A percentile compares a stretch with the other conserved stretches of the same genome.
phyloP scores from a whole-genome alignment of 2,329 filamentous ascomycete species.

The Calonectria crousiana region DNA sequence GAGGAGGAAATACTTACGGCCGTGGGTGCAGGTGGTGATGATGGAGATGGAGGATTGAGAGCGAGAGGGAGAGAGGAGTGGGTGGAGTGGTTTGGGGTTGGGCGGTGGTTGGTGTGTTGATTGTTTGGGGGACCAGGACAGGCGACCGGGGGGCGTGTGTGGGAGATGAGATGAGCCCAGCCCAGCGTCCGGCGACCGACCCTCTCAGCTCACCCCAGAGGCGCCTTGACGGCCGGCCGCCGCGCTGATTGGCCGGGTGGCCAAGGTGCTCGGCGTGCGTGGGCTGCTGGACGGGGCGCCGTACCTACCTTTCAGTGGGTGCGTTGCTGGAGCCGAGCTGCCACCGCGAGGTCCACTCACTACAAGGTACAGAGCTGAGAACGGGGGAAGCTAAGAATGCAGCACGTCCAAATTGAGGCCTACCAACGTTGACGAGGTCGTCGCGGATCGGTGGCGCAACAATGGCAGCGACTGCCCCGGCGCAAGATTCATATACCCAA shows the following conservation, averaged over 20 bases:
- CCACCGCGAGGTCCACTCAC: neutral
- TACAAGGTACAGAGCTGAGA: slow-evolving; percentile 6
- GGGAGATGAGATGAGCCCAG: slow-evolving; percentile 29
- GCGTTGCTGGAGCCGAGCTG: slow-evolving; percentile 7
- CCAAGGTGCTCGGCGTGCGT: neutral
- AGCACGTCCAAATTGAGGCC: slow-evolving; percentile 5
- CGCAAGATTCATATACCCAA: neutral
- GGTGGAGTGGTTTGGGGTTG: slow-evolving; percentile 9
- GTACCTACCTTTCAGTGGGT: slow-evolving; percentile 8
- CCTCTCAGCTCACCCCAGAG: slow-evolving; percentile 25
- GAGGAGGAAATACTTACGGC: slow-evolving; percentile 19
- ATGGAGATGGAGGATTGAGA: slow-evolving; percentile 26
- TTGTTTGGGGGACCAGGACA: slow-evolving; percentile 19
- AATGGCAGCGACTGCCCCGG: neutral
- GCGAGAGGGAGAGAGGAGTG: slow-evolving; percentile 12
- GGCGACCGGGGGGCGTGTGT: slow-evolving; percentile 26
- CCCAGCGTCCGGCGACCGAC: slow-evolving; percentile 17
- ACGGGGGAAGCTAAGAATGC: neutral
- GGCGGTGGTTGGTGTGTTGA: slow-evolving; percentile 24
- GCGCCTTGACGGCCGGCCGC: slow-evolving; percentile 23
- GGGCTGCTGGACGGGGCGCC: neutral
- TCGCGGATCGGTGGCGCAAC: neutral
- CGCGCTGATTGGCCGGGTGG: slow-evolving; percentile 23
- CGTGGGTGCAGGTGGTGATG: slow-evolving; percentile 23
- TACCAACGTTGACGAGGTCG: neutral